A percentile compares a stretch with the other conserved stretches of the same genome.
Evolutionary conservation across 2,329 filamentous ascomycete species (phyloP).

Genomic region (Aureobasidium melanogenum): DNA sequence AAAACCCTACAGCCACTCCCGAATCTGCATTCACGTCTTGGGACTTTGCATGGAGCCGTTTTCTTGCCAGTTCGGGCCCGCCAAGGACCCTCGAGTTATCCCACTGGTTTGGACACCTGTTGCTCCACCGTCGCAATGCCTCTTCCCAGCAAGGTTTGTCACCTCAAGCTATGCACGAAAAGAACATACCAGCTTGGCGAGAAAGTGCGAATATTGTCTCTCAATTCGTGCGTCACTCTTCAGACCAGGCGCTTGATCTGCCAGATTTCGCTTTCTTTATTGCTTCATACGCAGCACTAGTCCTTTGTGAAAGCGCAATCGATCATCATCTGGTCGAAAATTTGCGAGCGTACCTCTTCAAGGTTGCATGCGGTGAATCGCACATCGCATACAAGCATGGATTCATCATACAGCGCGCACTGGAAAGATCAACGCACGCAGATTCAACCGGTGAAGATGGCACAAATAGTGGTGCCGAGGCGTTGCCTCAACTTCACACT

Average conservation of each 20-base stretch:
- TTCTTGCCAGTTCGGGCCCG: background rate
- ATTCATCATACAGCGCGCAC: background rate
- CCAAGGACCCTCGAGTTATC: background rate
- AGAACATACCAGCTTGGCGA: background rate
- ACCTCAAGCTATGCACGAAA: background rate
- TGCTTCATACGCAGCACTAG: slow-evolving; percentile 7
- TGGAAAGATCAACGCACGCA: background rate
- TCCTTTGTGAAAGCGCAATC: slow-evolving; percentile 7
- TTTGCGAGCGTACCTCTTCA: background rate
- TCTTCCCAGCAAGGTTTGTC: background rate
- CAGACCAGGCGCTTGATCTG: background rate
- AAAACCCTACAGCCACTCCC: background rate
- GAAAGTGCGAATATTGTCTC: slow-evolving; percentile 10
- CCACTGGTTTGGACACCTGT: background rate
- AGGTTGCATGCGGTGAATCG: background rate
- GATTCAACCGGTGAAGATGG: background rate
- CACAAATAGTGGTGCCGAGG: background rate
- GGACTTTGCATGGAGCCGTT: background rate
- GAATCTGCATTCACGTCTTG: background rate
- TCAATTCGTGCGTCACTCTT: slow-evolving; percentile 6
- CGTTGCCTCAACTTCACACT: background rate
- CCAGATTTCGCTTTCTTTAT: slow-evolving; percentile 12
- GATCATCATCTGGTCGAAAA: slow-evolving; percentile 8
- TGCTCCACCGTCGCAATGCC: background rate
- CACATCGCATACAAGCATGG: slow-evolving; percentile 8